Percentiles rank a stretch among this genome's conserved stretches.
Evolutionary conservation across 495 filamentous ascomycete species (phyloP).

Genomic region (Daldinia decipiens): DNA sequence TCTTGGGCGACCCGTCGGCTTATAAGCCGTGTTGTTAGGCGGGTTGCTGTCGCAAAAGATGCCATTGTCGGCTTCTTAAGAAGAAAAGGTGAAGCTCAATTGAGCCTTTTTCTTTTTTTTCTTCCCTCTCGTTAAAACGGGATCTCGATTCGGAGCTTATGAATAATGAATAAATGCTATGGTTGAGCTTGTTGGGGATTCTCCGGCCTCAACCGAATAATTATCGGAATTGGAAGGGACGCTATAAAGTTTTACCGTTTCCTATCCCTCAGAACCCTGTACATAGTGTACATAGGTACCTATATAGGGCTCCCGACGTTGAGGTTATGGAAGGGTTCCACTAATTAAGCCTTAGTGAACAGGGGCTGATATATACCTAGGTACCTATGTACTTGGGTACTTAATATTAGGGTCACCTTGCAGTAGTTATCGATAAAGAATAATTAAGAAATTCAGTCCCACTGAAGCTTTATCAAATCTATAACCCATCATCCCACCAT

Average conservation of each 20-base stretch:
- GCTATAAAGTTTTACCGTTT: slow-evolving; percentile 42
- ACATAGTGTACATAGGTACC: no score
- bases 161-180: slow-evolving; percentile 29
- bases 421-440: slow-evolving; percentile 28
- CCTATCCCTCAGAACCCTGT: slow-evolving; percentile 1
- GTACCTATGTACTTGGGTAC: background rate
- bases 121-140: slow-evolving; percentile 11
- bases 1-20: slow-evolving; percentile 60
- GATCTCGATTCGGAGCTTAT: slow-evolving; percentile 41
- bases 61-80: slow-evolving; percentile 56
- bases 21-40: slow-evolving; percentile 60
- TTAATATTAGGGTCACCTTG: background rate
- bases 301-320: background rate
- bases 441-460: background rate
- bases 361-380: no score
- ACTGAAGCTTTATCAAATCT: slow-evolving; percentile 2
- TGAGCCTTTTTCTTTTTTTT: slow-evolving; percentile 45
- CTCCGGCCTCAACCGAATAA: slow-evolving; percentile 43
- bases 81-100: slow-evolving; percentile 49
- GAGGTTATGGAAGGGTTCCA: background rate
- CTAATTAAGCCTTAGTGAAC: background rate
- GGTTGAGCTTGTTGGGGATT: slow-evolving; percentile 48
- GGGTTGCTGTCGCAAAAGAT: slow-evolving; percentile 62
- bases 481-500: slow-evolving; percentile 1
- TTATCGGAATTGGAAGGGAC: slow-evolving; percentile 38